These are phyloP conservation scores for Carallia brachiata DNA, from an alignment of 345 rosid species.

Conservation along the genomic window DNA sequence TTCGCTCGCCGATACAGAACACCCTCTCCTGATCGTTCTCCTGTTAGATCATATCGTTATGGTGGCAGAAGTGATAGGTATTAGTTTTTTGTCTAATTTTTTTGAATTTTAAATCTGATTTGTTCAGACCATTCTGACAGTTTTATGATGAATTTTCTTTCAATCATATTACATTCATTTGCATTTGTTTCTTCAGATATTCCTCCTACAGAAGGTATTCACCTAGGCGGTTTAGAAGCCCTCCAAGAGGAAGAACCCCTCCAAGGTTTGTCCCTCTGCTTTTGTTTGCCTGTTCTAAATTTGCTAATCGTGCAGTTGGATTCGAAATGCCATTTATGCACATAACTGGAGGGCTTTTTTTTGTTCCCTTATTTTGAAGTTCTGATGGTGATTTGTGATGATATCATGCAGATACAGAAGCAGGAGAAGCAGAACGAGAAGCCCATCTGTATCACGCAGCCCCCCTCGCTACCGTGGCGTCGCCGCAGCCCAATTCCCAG, in stretches of 20 bases:
- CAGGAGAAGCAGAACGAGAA: conserved; percentile 64
- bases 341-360: neutral
- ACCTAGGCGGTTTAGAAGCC: conserved; percentile 86
- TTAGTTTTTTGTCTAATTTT: neutral
- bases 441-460: conserved; percentile 63
- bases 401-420: conserved; percentile 50
- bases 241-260: conserved; percentile 80
- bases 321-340: neutral
- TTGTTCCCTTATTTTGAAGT: neutral
- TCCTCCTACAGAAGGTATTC: conserved; percentile 74
- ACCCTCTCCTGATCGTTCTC: conserved; percentile 88
- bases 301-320: no score
- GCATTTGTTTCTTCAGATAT: conserved; percentile 39
- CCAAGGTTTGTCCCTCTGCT: conserved; percentile 50
- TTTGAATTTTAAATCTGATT: no score
- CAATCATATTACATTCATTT: neutral
- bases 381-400: no score
- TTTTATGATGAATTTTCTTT: no score
- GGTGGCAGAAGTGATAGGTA: conserved; percentile 72
- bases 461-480: conserved; percentile 55
- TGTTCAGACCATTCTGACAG: no score
- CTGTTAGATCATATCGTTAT: conserved; percentile 66
- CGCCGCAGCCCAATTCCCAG: conserved; percentile 58
- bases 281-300: neutral
- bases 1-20: conserved; percentile 86